Base-by-base conservation (phyloP, 805 yeast genomes). In the Phaffomyces opuntiae region DNA sequence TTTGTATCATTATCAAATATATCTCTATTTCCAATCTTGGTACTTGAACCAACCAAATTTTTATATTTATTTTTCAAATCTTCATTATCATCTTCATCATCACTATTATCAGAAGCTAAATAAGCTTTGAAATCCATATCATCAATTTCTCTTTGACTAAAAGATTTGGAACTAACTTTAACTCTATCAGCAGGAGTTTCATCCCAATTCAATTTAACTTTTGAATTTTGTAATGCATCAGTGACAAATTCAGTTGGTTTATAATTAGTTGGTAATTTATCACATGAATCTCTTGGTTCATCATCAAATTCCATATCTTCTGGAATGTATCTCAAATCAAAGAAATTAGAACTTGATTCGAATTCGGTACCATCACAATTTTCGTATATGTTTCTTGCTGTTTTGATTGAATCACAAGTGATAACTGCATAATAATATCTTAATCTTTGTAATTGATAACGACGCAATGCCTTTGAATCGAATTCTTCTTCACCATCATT, bases 191-290 rank as follows among this genome's bases (percentile, higher is more conserved):
- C 83, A 7, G 99, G 98, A 0, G 98, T 95, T 67, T 91, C 98
- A 65, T 93, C 99, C 99, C 99, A 93, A 0, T 98, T 90, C 53
- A 93, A 73, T 63, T 87, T 90, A 42, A 93, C 99, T 59, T 90
- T 93, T 14, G 98, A 90, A 61, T 89, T 96, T 62, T 93, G 96
- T 49, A 93, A 72, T 0, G 99, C 99, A 66, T 87, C 97, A 4
- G 99, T 93, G 29, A 87, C 86, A 64, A 93, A 93, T 9, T 74
- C 71, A 21, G 67, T 62, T 17, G 99, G 99, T 53, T 79, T 81
- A 65, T 93, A 93, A 41, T 77, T 77, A 3, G 80, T 66, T 7
- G 98, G 96, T 9, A 89, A 68, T 50, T 77, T 77, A 21, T 69
- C 66, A 66, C 97, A 87, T 31, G 63, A 60, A 56, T 93, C 98